Evolutionary conservation across 192 early-diverging fungal genomes (phyloP), one percentile per base, ranked within the genome.

Genomic region (Lobulomyces angularis): DNA sequence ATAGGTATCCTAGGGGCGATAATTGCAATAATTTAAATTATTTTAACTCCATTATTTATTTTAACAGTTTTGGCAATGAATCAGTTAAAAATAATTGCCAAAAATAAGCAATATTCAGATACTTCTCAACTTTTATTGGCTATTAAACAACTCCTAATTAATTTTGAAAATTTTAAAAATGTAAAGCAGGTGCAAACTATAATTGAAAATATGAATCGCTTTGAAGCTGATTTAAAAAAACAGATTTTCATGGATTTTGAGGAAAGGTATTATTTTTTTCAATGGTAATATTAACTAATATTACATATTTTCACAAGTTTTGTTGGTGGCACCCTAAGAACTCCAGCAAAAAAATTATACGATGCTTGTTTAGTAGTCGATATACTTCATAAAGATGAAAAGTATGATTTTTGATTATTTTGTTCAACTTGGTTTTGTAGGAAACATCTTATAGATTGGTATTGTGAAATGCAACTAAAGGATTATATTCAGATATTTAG

Each of bases 401-500:
- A 62, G 69, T 79, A 55, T 18, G 64, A 42, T 2, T 31, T 14
- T 5, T 27, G 44, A 12, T 8, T 37, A 53, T 3, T 16, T 17
- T 41, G 21, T 18, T n/a, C 14, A 27, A 4, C 3, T 27, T 30
- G 5, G 23, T n/a, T 41, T 3, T 20, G 27, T 50, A 69, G 67
- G 45, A 61, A 64, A 9, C 65, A 71, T 19, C 52, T 90, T 12
- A 56, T 78, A 3, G 80, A 81, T 22, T 79, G 77, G 62, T 98
- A 93, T 53, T 83, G 81, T 48, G 80, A 79, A 6, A 34, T 75
- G 37, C 85, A 93, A 48, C 61, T 98, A 24, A 65, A 79, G 19
- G 81, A 83, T 21, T 98, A 98, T 46, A 52, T 76, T 2, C 69
- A 60, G 5, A 77, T 92, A 17, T 92, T 94, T 51, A 70, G 81